Conservation (phyloP, 441 rosid species). For the Pelargonium citronellum region DNA sequence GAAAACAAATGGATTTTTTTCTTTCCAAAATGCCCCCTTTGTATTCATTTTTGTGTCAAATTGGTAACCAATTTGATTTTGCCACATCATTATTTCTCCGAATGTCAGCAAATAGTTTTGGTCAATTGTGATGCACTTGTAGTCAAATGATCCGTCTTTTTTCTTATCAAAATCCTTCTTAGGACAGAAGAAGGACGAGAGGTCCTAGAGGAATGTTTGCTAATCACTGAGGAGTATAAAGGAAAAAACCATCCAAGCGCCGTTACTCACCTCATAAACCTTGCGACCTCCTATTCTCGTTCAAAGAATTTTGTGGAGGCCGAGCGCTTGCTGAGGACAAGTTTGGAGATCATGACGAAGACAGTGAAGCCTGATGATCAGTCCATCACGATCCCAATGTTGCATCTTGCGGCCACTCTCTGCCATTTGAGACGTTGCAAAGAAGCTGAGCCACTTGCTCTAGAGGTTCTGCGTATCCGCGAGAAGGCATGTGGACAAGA, state of each 20-base stretch:
- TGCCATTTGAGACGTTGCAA: conserved; percentile 52
- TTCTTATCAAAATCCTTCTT: not conserved
- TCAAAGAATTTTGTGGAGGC: conserved; percentile 67
- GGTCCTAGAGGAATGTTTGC: conserved; percentile 72
- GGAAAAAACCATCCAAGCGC: conserved; percentile 66
- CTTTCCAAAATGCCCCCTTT: no score
- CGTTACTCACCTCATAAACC: conserved; percentile 63
- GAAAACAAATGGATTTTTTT: no score
- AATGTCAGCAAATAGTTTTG: not conserved
- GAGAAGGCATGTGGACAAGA: conserved; percentile 66
- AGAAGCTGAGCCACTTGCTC: conserved; percentile 62
- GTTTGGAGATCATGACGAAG: conserved; percentile 48
- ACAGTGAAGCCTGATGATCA: conserved; percentile 53
- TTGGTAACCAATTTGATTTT: no score
- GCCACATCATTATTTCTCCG: no score
- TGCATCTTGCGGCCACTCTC: conserved; percentile 65
- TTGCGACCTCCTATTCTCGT: conserved; percentile 63
- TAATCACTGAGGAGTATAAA: conserved; percentile 50
- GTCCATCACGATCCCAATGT: conserved; percentile 65
- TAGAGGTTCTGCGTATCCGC: conserved; percentile 52
- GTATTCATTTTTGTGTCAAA: no score
- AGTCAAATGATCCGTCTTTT: not conserved
- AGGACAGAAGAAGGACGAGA: conserved; percentile 84
- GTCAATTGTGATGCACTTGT: not conserved
- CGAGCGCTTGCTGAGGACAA: conserved; percentile 58